These are phyloP conservation scores for Parasarocladium wereldwijsianum DNA, from an alignment of 2,329 filamentous ascomycete genomes.

Conservation along the genomic window DNA sequence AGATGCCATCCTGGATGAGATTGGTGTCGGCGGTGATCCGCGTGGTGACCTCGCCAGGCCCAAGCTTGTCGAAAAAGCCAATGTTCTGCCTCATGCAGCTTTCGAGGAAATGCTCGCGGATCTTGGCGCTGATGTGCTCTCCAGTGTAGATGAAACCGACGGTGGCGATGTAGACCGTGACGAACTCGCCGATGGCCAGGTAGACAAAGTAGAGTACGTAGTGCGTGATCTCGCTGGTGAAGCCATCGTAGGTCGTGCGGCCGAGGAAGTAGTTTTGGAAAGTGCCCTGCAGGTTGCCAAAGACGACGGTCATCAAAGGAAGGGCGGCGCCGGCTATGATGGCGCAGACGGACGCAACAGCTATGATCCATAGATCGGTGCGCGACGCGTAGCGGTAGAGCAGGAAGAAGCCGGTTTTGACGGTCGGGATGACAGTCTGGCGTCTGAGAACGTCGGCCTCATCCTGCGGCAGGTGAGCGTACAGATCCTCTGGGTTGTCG, in stretches of 20 bases:
- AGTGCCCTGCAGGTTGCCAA: constrained; percentile 58
- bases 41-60: constrained; percentile 85
- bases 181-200: constrained; percentile 66
- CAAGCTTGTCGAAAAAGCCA: constrained; percentile 84
- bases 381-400: constrained; percentile 4
- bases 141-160: constrained; percentile 83
- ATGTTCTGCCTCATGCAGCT: constrained; percentile 82
- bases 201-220: constrained; percentile 77
- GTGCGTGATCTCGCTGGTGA: constrained; percentile 42
- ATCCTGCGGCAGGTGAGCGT: constrained; percentile 41
- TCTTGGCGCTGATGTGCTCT: constrained; percentile 64
- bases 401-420: constrained; percentile 2
- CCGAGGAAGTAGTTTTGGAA: constrained; percentile 52
- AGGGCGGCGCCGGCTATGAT: constrained; percentile 45
- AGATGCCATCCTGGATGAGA: constrained; percentile 83
- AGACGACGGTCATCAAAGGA: constrained; percentile 70
- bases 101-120: constrained; percentile 69
- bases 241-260: constrained; percentile 32
- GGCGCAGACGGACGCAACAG: constrained; percentile 1
- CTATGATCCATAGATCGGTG: constrained; percentile 4
- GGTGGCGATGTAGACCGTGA: constrained; percentile 64
- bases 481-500: constrained; percentile 23
- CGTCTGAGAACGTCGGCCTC: constrained; percentile 47
- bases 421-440: constrained; percentile 24
- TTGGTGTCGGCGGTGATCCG: constrained; percentile 92